These are phyloP conservation scores for Penicillium paneum DNA, from an alignment of 2,329 filamentous ascomycete species.

Conservation along the genomic window DNA sequence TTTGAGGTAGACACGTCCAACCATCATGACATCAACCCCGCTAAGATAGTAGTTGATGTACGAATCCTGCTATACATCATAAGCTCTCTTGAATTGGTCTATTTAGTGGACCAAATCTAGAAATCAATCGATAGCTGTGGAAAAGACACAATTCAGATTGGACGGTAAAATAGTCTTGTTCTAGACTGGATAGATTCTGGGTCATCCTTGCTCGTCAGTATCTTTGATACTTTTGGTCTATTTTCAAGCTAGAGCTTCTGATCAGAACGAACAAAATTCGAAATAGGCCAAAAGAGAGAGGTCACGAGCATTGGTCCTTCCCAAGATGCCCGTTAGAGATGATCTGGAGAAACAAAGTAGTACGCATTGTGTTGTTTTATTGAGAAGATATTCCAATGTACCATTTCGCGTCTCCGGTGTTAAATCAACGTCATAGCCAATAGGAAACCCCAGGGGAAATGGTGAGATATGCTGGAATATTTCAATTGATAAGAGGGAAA, in stretches of 20 bases:
- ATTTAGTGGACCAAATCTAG: not conserved
- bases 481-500: not conserved
- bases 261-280: not conserved
- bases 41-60: conserved; percentile 1
- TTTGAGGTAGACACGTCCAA: not conserved
- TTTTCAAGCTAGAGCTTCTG: not conserved
- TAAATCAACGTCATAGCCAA: not conserved
- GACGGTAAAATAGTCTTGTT: not conserved
- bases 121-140: not conserved
- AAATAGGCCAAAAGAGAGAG: not conserved
- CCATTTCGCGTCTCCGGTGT: not conserved
- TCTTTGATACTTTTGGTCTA: not conserved
- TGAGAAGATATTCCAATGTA: not conserved
- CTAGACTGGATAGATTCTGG: not conserved
- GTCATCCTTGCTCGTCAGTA: not conserved
- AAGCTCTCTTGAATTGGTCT: not conserved
- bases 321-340: not conserved
- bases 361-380: not conserved
- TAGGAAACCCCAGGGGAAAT: not conserved
- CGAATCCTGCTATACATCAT: conserved; percentile 8
- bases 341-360: not conserved
- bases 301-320: not conserved
- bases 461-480: not conserved
- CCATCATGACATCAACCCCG: not conserved
- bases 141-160: not conserved